phyloP scores from a whole-genome alignment of 2,329 filamentous ascomycete genomes.

The Cephalotrichum gorgonifer region DNA sequence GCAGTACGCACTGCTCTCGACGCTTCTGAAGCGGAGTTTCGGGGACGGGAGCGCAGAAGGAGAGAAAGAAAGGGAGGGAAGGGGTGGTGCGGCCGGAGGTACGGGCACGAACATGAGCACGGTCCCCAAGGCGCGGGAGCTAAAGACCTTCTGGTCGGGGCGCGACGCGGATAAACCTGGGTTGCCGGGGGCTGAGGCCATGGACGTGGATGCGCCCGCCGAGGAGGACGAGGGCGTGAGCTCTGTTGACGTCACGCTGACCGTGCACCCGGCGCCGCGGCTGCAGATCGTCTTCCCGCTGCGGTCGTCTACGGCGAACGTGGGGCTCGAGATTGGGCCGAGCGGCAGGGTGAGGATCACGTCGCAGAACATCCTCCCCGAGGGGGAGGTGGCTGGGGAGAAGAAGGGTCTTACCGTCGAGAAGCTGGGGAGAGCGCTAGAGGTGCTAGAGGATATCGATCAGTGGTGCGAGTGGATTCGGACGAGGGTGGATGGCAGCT shows the following conservation, averaged over 20 bases:
- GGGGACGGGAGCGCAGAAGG: slow-evolving; percentile 1
- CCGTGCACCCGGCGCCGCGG: slow-evolving; percentile 35
- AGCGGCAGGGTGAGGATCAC: slow-evolving; percentile 49
- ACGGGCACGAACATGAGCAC: slow-evolving; percentile 1
- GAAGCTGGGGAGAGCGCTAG: slow-evolving; percentile 33
- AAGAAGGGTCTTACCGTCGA: slow-evolving; percentile 26
- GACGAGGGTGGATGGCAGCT: not conserved
- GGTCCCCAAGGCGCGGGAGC: not conserved
- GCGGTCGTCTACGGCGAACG: slow-evolving; percentile 32
- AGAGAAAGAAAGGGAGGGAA: not conserved
- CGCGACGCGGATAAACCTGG: not conserved
- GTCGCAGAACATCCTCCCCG: slow-evolving; percentile 39
- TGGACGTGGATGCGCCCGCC: not conserved
- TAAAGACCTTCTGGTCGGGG: not conserved
- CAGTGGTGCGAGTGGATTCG: slow-evolving; percentile 45
- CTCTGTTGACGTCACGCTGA: slow-evolving; percentile 40
- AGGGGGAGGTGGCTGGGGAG: slow-evolving; percentile 14
- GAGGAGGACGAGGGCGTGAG: not conserved
- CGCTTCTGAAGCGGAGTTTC: slow-evolving; percentile 44
- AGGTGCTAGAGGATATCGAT: slow-evolving; percentile 40
- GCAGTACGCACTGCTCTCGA: slow-evolving; percentile 64
- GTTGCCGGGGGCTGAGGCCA: not conserved
- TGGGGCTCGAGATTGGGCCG: slow-evolving; percentile 47
- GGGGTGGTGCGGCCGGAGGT: not conserved
- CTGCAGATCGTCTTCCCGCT: slow-evolving; percentile 46